These are phyloP conservation scores for Talaromyces adpressus DNA, from an alignment of 495 filamentous ascomycete genomes.

Conservation along the genomic window DNA sequence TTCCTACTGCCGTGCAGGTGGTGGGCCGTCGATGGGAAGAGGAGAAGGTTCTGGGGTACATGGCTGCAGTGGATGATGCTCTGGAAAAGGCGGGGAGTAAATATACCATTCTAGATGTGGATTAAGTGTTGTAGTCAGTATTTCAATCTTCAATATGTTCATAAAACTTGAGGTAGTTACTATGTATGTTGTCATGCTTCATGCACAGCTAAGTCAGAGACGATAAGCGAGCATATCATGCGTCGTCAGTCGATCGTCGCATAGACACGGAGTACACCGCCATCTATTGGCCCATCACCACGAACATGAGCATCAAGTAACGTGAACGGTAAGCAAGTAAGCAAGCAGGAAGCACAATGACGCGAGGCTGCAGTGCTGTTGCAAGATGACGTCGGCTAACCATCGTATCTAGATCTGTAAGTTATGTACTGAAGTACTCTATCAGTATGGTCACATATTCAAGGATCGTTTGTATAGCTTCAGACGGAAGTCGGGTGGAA, in stretches of 20 bases:
- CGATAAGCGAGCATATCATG: not conserved
- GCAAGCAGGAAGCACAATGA: not conserved
- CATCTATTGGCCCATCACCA: not conserved
- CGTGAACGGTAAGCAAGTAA: not conserved
- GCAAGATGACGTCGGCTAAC: not conserved
- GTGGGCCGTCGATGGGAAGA: slow-evolving; percentile 81
- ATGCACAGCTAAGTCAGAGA: not conserved
- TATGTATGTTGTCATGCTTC: not conserved
- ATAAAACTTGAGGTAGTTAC: not conserved
- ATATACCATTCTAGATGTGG: slow-evolving; percentile 60
- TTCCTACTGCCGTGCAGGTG: slow-evolving; percentile 83
- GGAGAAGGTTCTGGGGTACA: slow-evolving; percentile 83
- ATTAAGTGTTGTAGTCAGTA: slow-evolving; percentile 18
- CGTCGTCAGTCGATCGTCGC: not conserved
- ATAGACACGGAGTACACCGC: not conserved
- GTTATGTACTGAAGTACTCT: not conserved
- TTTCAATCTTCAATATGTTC: not conserved
- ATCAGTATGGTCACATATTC: not conserved
- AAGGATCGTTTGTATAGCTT: not conserved
- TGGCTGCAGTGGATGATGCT: slow-evolving; percentile 70
- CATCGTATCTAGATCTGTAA: not conserved
- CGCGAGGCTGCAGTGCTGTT: not conserved
- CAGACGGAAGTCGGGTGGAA: not conserved
- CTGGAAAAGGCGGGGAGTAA: slow-evolving; percentile 52
- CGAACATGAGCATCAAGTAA: not conserved